Evolutionary conservation across 2,329 filamentous ascomycete genomes (phyloP).

Genomic region (Pseudocercospora macadamiae): DNA sequence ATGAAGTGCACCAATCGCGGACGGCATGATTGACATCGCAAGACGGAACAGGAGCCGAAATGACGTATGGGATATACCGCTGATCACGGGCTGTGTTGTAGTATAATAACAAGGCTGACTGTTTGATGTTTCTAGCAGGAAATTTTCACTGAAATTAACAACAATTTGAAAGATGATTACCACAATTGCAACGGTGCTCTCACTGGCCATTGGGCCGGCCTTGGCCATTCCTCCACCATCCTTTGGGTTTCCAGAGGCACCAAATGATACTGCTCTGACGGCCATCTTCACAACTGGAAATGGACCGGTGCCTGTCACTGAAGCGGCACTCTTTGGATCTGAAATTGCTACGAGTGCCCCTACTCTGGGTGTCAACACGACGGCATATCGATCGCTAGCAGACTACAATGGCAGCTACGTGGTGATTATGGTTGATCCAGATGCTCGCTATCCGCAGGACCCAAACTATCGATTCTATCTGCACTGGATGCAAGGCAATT

Average conservation of each 20-base stretch:
- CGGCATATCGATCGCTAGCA: slow-evolving; percentile 13
- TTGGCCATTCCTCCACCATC: slow-evolving; percentile 19
- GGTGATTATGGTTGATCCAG: slow-evolving; percentile 22
- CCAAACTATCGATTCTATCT: slow-evolving; percentile 17
- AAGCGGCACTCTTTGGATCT: slow-evolving; percentile 20
- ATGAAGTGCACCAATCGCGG: no score
- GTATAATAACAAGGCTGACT: neutral
- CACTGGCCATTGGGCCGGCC: slow-evolving; percentile 9
- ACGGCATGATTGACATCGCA: no score
- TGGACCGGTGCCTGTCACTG: slow-evolving; percentile 2
- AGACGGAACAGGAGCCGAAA: no score
- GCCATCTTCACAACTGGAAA: slow-evolving; percentile 4
- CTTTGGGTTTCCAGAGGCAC: slow-evolving; percentile 22
- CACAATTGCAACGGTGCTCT: neutral
- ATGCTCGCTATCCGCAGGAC: slow-evolving; percentile 20
- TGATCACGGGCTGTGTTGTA: neutral
- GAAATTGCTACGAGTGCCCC: slow-evolving; percentile 14
- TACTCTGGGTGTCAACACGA: slow-evolving; percentile 10
- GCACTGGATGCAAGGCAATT: slow-evolving; percentile 20
- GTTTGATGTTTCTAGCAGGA: no score
- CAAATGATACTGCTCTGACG: slow-evolving; percentile 20
- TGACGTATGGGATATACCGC: slow-evolving; percentile 2
- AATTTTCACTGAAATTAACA: neutral
- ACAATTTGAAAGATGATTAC: neutral
- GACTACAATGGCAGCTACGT: slow-evolving; percentile 18